A percentile compares a stretch with the other conserved stretches of the same genome.
Conservation (phyloP, 257 asterid species). For the Solanum chiquidenum region DNA sequence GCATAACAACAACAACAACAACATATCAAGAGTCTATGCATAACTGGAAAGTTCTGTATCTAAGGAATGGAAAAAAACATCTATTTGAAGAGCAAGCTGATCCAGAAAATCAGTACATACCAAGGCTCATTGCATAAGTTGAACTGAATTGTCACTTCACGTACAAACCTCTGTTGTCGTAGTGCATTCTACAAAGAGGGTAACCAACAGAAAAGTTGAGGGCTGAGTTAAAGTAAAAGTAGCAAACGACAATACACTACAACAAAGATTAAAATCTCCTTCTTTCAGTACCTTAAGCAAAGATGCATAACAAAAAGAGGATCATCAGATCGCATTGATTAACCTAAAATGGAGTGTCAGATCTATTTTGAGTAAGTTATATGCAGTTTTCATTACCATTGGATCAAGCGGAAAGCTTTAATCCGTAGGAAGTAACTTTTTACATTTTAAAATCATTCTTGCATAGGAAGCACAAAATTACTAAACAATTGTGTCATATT, state of each 20-base stretch:
- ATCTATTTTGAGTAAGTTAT: not conserved
- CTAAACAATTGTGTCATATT: not conserved
- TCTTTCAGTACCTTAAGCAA: not conserved
- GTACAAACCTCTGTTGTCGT: slow-evolving; percentile 86
- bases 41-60: not conserved
- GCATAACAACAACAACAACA: not conserved
- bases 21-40: not conserved
- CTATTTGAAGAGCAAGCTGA: not conserved
- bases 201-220: not conserved
- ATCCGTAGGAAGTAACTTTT: not conserved
- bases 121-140: slow-evolving; percentile 97
- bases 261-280: not conserved
- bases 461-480: not conserved
- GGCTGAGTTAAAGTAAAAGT: not conserved
- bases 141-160: slow-evolving; percentile 84
- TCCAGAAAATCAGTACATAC: slow-evolving; percentile 27
- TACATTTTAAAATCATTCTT: not conserved
- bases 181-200: slow-evolving; percentile 57
- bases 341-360: not conserved
- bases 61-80: not conserved
- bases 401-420: not conserved
- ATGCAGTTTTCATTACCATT: not conserved
- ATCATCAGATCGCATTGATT: not conserved
- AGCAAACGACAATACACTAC: not conserved
- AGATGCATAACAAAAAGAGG: not conserved